Conservation (phyloP, 345 rosid species). For the Linum tenue region DNA sequence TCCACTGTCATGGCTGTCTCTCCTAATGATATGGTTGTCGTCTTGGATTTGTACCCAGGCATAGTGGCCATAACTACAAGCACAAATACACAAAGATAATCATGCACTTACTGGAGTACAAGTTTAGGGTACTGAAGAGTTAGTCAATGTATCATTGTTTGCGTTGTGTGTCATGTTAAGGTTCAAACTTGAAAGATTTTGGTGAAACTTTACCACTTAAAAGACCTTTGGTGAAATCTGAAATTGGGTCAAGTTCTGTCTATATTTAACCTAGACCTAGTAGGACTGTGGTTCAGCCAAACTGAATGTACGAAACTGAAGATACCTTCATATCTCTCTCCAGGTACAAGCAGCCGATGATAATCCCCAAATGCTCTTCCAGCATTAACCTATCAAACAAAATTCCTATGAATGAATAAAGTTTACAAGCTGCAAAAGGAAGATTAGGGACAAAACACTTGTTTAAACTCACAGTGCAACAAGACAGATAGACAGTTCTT, state of each 20-base stretch:
- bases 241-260: too few relatives aligned
- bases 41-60: constrained; percentile 66
- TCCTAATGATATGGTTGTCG: constrained; percentile 53
- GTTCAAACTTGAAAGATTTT: too few relatives aligned
- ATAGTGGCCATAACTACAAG: constrained; percentile 52
- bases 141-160: background rate
- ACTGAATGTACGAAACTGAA: background rate
- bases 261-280: too few relatives aligned
- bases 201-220: too few relatives aligned
- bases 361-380: constrained; percentile 56
- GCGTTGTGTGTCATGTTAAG: too few relatives aligned
- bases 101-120: background rate
- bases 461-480: too few relatives aligned
- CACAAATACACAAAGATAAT: background rate
- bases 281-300: background rate
- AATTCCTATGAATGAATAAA: background rate
- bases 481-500: too few relatives aligned
- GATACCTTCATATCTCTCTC: constrained; percentile 71
- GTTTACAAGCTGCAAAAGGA: background rate
- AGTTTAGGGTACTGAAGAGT: background rate
- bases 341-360: constrained; percentile 67
- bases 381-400: constrained; percentile 51
- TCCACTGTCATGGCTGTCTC: constrained; percentile 50
- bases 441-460: background rate
- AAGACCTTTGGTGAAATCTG: too few relatives aligned